phyloP scores from a whole-genome alignment of 2,329 filamentous ascomycete species.

The Epichloe sylvatica region DNA sequence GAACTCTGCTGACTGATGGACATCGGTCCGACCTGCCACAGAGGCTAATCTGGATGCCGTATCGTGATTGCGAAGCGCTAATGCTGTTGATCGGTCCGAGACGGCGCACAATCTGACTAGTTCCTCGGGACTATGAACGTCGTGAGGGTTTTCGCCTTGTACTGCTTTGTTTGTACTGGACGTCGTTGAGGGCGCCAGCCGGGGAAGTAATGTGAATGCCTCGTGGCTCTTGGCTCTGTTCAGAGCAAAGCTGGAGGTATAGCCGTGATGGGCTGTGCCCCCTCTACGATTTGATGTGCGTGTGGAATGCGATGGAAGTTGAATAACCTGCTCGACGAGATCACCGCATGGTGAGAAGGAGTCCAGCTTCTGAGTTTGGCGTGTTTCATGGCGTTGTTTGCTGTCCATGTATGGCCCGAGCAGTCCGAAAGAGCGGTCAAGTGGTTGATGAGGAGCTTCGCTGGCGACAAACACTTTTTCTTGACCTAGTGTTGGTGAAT shows the following conservation, averaged over 20 bases:
- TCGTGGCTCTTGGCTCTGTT: constrained; percentile 11
- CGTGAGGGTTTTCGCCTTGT: not conserved
- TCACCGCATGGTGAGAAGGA: not conserved
- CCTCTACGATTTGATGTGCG: not conserved
- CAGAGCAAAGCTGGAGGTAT: constrained; percentile 11
- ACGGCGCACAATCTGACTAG: not conserved
- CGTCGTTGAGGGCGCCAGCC: not conserved
- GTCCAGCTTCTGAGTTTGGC: not conserved
- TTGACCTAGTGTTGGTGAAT: constrained; percentile 4
- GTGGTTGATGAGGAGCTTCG: not conserved
- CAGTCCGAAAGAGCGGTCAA: not conserved
- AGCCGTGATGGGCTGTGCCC: not conserved
- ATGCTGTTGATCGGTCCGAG: not conserved
- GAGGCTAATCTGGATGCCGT: constrained; percentile 1
- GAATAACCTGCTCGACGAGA: not conserved
- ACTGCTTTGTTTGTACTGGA: not conserved
- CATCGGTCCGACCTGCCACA: not conserved
- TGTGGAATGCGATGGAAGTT: not conserved
- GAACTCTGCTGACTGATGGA: not conserved
- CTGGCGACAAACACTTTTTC: not conserved
- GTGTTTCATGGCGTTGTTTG: not conserved
- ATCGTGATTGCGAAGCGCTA: constrained; percentile 2
- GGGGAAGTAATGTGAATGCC: constrained; percentile 12
- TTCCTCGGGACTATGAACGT: not conserved
- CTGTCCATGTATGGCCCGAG: not conserved